Evolutionary conservation across 345 rosid species (phyloP), one percentile per base, ranked within the genome.

Genomic region (Cardamine occulta): DNA sequence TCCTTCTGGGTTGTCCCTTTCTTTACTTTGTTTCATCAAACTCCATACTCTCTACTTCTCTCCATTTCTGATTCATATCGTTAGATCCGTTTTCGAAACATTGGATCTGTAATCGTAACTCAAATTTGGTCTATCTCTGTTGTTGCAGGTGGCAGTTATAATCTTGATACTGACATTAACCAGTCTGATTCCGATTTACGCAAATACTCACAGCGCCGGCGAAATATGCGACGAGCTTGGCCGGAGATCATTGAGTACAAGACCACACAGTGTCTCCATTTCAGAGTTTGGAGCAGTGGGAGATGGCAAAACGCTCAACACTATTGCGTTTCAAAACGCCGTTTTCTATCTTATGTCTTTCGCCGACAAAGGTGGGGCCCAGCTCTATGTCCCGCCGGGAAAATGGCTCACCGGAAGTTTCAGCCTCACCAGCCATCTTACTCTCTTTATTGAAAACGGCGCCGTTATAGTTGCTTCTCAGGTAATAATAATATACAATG

Each of bases 261-360:
- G 85, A 68, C 83, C 82, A 51, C 85, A 82, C 79, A 79, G 81
- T 74, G 85, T 82, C 11, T 86, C 90, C 4, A 84, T 86, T 42
- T 31, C 77, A 47, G 90, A 84, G 75, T 86, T 86, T 64, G 88
- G 90, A 54, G 90, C 86, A 0, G 83, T 86, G 7, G 90, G 85
- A 48, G 88, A 84, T 39, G 90, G 90, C 51, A 66, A 78, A 79
- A 86, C 84, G 63, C 61, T 84, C 18, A 86, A 86, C 76, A 86
- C 90, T 21, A 67, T 81, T 48, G 88, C 88, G 55, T 86, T 86
- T 79, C 83, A 76, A 64, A 82, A 78, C 77, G 88, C 88, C 1
- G 73, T 84, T 61, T 83, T 81, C 75, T 80, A 80, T 75, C 66
- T 81, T 4, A 82, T 81, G 83, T 84, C 85, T 13, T 82, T 86